Percentiles rank a stretch among this genome's conserved stretches.
Evolutionary conservation across 495 filamentous ascomycete species (phyloP).

Genomic region (Friedmanniomyces simplex): DNA sequence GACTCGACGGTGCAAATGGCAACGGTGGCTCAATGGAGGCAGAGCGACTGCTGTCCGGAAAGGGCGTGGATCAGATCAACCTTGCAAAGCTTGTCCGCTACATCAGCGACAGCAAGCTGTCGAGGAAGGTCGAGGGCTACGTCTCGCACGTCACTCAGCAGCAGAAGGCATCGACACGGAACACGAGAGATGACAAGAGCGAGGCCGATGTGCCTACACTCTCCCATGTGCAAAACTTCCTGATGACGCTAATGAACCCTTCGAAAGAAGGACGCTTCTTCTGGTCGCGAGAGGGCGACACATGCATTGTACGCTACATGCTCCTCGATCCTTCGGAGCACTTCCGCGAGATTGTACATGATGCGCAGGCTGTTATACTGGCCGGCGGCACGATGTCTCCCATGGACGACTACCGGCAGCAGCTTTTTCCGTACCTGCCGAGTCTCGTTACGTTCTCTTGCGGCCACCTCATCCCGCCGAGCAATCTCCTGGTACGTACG

Average conservation of each 20-base stretch:
- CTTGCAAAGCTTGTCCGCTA: constrained; percentile 79
- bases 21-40: constrained; percentile 56
- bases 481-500: constrained; percentile 68
- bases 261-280: constrained; percentile 83
- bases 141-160: constrained; percentile 45
- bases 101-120: constrained; percentile 83
- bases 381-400: constrained; percentile 98
- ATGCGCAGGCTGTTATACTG: constrained; percentile 78
- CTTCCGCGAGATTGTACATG: constrained; percentile 78
- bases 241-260: constrained; percentile 75
- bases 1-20: constrained; percentile 27
- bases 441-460: constrained; percentile 76
- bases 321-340: constrained; percentile 89
- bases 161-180: constrained; percentile 4
- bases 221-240: constrained; percentile 73
- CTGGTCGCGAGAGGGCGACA: constrained; percentile 47
- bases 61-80: constrained; percentile 92
- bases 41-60: constrained; percentile 63
- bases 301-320: constrained; percentile 67
- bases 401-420: constrained; percentile 77
- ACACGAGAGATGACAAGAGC: neutral
- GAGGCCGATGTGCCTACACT: constrained; percentile 56
- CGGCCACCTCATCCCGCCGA: constrained; percentile 81
- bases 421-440: constrained; percentile 71
- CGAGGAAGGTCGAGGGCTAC: constrained; percentile 90